Evolutionary conservation across 2,329 filamentous ascomycete species (phyloP), one percentile per base, ranked within the genome.

Genomic region (Teratosphaeria pseudoeucalypti): DNA sequence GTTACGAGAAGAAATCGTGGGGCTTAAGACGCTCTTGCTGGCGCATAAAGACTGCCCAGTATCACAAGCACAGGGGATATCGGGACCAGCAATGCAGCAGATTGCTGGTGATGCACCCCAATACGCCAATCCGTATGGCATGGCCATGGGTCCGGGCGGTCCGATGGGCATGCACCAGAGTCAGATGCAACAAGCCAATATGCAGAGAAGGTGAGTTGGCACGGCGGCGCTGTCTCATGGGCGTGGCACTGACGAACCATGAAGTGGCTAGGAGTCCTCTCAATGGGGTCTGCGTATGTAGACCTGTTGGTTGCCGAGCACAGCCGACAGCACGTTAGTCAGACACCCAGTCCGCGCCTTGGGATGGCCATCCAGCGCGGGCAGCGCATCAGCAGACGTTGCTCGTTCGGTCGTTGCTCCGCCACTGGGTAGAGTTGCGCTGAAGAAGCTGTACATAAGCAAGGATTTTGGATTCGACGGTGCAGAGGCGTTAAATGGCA

Each of bases 31-130:
- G 0, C 79, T 97, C 0, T 80, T 99, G 2, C 81, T 97, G 26
- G 92, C 92, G 0, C 94, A 99, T 75, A 97, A 97, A 72, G 92
- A 97, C 72, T 97, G 94, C 67, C 90, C 92, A 0, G 88, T 97
- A 7, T 91, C 91, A 2, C 89, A 95, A 72, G 86, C 90, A 54
- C 92, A 96, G 73, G 88, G 88, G 3, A 78, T 94, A 39, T 75
- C 74, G 34, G 76, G 77, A 43, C 72, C 77, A 68, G 75, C 75
- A 12, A 79, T 80, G 75, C 77, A 78, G 64, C 75, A 75, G 64
- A 78, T 80, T 67, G 76, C 78, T 32, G 77, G 77, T 49, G 75
- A 77, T 58, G 69, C 74, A 43, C 65, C 67, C 16, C 75, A 76
- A 59, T 73, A 68, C 47, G 74, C 75, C 54, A 78, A 79, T 56